These are phyloP conservation scores for Omphalotus guepiniiformis DNA, from an alignment of 768 basidiomycete genomes.

Conservation along the genomic window DNA sequence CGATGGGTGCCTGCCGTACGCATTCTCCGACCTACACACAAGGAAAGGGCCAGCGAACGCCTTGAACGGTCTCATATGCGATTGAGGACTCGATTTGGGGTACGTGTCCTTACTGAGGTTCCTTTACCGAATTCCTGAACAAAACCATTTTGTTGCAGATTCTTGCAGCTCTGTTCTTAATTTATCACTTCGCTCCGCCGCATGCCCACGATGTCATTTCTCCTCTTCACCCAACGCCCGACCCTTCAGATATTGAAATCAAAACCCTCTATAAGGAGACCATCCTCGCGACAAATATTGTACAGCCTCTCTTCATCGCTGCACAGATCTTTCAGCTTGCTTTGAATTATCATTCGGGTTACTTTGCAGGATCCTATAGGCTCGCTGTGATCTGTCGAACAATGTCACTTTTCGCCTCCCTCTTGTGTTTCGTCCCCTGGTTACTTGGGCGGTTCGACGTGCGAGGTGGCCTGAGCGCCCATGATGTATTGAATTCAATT, in stretches of 20 bases:
- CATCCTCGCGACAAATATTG: slow-evolving; percentile 13
- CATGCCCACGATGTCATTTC: background rate
- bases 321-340: slow-evolving; percentile 24
- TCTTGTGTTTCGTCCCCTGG: background rate
- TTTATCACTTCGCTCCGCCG: background rate
- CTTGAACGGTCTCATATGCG: too few species aligned
- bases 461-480: background rate
- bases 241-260: background rate
- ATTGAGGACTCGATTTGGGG: too few species aligned
- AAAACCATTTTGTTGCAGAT: too few species aligned
- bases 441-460: background rate
- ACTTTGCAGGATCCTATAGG: background rate
- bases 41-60: too few species aligned
- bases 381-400: background rate
- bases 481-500: background rate
- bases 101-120: too few species aligned
- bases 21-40: too few species aligned
- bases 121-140: too few species aligned
- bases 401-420: background rate
- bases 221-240: background rate
- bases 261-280: background rate
- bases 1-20: too few species aligned
- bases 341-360: slow-evolving; percentile 14
- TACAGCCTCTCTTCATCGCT: slow-evolving; percentile 27
- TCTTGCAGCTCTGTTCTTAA: background rate